Conservation (phyloP, 768 basidiomycete genomes). For the Rhodotorula kratochvilovae region DNA sequence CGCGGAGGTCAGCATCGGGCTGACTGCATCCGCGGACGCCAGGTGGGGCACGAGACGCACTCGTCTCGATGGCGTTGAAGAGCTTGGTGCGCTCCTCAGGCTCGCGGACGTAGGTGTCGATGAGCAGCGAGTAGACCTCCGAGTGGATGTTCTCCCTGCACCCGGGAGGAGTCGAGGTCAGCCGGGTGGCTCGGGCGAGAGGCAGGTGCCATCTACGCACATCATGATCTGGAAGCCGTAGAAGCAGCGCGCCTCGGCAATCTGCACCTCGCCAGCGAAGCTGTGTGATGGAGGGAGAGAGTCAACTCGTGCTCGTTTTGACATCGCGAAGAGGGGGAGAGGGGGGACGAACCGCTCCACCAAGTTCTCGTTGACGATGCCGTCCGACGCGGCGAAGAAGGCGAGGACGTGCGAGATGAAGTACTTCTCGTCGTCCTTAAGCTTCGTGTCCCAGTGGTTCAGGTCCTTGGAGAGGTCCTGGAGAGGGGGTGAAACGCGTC, state of each 20-base stretch:
- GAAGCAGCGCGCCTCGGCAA: slow-evolving; percentile 85
- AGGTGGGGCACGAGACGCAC: not conserved
- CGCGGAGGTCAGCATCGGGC: no score
- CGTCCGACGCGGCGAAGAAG: slow-evolving; percentile 91
- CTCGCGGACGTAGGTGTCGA: slow-evolving; percentile 87
- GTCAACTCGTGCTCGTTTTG: slow-evolving; percentile 4
- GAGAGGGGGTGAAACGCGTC: not conserved
- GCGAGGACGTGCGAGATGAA: slow-evolving; percentile 88
- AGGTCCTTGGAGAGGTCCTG: slow-evolving; percentile 47
- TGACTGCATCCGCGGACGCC: no score
- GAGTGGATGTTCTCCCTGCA: slow-evolving; percentile 79
- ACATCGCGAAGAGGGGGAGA: not conserved
- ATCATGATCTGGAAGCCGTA: slow-evolving; percentile 99
- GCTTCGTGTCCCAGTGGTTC: slow-evolving; percentile 48
- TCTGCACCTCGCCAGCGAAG: slow-evolving; percentile 31
- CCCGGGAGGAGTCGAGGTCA: not conserved
- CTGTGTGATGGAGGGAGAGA: not conserved
- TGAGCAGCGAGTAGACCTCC: slow-evolving; percentile 89
- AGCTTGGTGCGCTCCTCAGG: slow-evolving; percentile 67
- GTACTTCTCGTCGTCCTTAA: slow-evolving; percentile 53
- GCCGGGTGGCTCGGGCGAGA: no score
- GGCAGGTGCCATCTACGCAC: slow-evolving; percentile 43
- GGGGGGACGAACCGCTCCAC: slow-evolving; percentile 61
- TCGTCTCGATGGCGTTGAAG: slow-evolving; percentile 86
- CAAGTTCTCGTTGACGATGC: slow-evolving; percentile 92